A percentile compares a stretch with the other conserved stretches of the same genome.
phyloP scores from a whole-genome alignment of 2,329 filamentous ascomycete species.

The Aureobasidium subglaciale region DNA sequence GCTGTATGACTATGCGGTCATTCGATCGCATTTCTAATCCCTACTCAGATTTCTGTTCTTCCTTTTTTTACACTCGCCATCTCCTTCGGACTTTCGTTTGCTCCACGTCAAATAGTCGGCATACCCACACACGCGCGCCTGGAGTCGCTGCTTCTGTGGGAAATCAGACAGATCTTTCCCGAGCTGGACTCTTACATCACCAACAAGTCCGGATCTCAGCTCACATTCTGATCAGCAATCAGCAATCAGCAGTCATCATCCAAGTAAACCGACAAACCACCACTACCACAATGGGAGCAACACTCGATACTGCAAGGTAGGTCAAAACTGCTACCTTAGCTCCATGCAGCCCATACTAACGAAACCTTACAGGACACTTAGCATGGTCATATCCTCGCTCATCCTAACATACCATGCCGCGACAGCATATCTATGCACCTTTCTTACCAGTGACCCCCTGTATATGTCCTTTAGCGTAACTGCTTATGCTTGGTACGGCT shows the following conservation, averaged over 20 bases:
- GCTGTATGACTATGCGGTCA: conserved; percentile 7
- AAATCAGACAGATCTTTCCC: neutral
- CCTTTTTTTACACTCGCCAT: conserved; percentile 2
- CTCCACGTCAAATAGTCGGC: neutral
- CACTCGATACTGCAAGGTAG: neutral
- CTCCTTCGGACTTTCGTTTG: conserved; percentile 6
- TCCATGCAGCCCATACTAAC: neutral
- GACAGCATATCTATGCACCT: conserved; percentile 21
- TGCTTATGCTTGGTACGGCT: conserved; percentile 24
- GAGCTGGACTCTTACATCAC: conserved; percentile 15
- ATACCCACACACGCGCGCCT: conserved; percentile 8
- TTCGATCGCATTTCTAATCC: conserved; percentile 8
- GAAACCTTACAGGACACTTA: conserved; percentile 15
- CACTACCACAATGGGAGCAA: neutral
- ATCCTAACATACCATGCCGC: conserved; percentile 22
- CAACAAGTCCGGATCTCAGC: neutral
- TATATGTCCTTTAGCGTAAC: conserved; percentile 22
- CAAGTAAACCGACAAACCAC: neutral
- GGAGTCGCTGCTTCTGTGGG: conserved; percentile 14
- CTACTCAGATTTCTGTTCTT: neutral
- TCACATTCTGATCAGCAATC: neutral
- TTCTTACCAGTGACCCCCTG: conserved; percentile 24
- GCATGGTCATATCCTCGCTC: conserved; percentile 20
- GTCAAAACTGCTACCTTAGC: neutral
- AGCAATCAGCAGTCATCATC: neutral